These are phyloP conservation scores for Drosera capensis DNA, from an alignment of 148 eudicot genomes.

Conservation along the genomic window DNA sequence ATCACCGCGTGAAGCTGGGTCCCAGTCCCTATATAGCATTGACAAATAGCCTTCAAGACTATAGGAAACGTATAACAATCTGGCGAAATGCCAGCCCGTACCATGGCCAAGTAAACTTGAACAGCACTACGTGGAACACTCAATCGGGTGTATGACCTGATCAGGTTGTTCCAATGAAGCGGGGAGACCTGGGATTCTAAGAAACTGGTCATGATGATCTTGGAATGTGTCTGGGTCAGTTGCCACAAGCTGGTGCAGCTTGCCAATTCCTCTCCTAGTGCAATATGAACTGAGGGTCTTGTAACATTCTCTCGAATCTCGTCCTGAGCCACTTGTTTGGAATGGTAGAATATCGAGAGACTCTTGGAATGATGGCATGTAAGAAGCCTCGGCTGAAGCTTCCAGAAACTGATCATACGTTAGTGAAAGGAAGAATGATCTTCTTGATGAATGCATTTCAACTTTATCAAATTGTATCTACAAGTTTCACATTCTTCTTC, in stretches of 20 bases:
- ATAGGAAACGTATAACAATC: slow-evolving; percentile 58
- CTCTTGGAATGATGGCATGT: no score
- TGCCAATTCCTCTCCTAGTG: slow-evolving; percentile 20
- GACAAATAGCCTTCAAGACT: slow-evolving; percentile 43
- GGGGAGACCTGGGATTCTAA: slow-evolving; percentile 19
- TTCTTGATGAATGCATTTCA: no score
- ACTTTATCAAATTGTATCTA: no score
- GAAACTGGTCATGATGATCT: slow-evolving; percentile 37
- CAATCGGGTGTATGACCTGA: slow-evolving; percentile 40
- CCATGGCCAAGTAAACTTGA: slow-evolving; percentile 29
- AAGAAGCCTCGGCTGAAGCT: no score
- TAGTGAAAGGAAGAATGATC: no score
- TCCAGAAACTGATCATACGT: no score
- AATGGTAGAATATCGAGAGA: no score
- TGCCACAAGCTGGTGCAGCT: slow-evolving; percentile 23
- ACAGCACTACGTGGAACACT: slow-evolving; percentile 29
- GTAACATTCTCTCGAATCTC: no score
- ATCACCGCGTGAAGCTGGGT: slow-evolving; percentile 40
- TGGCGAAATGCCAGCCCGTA: slow-evolving; percentile 23
- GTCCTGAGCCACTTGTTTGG: no score
- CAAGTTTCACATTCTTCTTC: no score
- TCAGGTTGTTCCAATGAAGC: slow-evolving; percentile 43
- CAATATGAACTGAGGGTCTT: background rate
- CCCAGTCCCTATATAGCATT: slow-evolving; percentile 12
- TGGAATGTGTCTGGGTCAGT: slow-evolving; percentile 34